Evolutionary conservation across 768 basidiomycete genomes (phyloP), one percentile per base, ranked within the genome.

Genomic region (Serpula lacrymans): DNA sequence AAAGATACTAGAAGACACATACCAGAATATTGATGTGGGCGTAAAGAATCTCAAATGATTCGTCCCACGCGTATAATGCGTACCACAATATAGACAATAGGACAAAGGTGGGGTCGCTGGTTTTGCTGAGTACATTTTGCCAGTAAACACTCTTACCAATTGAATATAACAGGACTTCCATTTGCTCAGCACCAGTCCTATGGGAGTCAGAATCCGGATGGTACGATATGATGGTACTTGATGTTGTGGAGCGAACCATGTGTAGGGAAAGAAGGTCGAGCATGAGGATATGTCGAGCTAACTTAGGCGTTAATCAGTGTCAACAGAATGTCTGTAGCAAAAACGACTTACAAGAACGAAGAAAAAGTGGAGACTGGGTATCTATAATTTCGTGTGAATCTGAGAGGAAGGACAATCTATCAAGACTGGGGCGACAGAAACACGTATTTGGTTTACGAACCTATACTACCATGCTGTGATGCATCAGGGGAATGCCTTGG

Each of bases 1-100:
- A 11, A 1, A 17, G 14, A 11, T 28, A 10, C 11, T n/a, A 3
- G 14, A 6, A 20, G 10, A 14, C 8, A 60, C 70, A 34, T 51
- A 78, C 77, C 57, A 82, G 58, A 41, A 46, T 63, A 42, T 68
- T 72, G 17, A 81, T 68, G 48, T 81, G 74, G 8, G 50, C 46
- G 41, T 78, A 79, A 25, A 81, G 49, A 11, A 60, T 57, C 48
- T 79, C 78, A 18, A 80, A 62, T 0, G 75, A 59, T 53, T 82
- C 76, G 35, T 81, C 80, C 77, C 80, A 81, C 1, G 77, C 70
- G 50, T 81, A 81, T 20, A 80, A 49, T 1, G 76, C 70, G 41
- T 78, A 78, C 80, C 79, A 81, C 17, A 81, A 54, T 6, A 73
- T 57, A 33, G 71, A 63, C 17, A 65, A 54, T 14, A 64, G 56